phyloP scores from a whole-genome alignment of 1,284 basidiomycete genomes.

The Fomitopsis betulina region DNA sequence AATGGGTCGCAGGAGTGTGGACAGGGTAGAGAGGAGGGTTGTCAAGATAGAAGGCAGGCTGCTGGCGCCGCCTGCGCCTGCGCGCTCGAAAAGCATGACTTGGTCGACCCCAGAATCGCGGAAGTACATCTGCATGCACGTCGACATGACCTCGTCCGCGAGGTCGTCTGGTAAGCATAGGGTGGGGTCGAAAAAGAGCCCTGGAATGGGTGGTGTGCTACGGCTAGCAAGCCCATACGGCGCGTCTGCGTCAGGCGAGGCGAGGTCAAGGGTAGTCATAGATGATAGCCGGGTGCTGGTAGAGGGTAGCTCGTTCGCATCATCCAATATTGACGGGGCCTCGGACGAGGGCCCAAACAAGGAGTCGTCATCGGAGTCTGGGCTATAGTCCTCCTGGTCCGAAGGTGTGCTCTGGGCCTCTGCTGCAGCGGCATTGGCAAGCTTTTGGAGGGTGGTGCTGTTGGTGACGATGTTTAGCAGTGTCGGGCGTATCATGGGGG shows the following conservation, averaged over 20 bases:
- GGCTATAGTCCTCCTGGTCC: background rate
- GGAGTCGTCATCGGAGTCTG: conserved; percentile 32
- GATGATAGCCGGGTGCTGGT: background rate
- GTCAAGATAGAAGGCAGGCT: conserved; percentile 53
- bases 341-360: conserved; percentile 32
- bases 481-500: background rate
- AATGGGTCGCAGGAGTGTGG: conserved; percentile 39
- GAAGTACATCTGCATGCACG: conserved; percentile 61
- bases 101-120: conserved; percentile 49
- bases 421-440: background rate
- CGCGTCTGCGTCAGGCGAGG: background rate
- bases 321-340: background rate
- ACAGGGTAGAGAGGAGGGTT: conserved; percentile 48
- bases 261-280: background rate
- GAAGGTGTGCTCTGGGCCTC: background rate
- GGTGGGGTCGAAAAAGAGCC: conserved; percentile 57
- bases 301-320: background rate
- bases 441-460: background rate
- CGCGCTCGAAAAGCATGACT: conserved; percentile 73
- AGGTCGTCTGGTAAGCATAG: conserved; percentile 45
- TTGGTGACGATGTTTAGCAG: background rate
- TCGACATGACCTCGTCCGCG: conserved; percentile 42
- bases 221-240: conserved; percentile 21
- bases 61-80: conserved; percentile 9
- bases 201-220: conserved; percentile 50